These are phyloP conservation scores for Trematosphaeria pertusa DNA, from an alignment of 2,329 filamentous ascomycete genomes.

Conservation along the genomic window DNA sequence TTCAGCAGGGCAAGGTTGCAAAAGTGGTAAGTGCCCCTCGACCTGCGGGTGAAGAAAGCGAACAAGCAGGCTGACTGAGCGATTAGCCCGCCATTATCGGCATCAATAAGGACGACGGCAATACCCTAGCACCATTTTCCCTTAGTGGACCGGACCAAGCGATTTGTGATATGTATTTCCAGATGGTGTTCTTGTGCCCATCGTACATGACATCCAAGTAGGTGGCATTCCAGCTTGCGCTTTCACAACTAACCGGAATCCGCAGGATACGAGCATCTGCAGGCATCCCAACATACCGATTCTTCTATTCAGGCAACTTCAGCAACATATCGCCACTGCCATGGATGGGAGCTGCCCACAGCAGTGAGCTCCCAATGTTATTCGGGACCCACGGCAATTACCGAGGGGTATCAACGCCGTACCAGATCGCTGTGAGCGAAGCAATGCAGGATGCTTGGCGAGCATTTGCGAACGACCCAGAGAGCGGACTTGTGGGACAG, in stretches of 20 bases:
- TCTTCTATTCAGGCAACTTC: constrained; percentile 17
- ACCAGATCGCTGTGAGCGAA: constrained; percentile 31
- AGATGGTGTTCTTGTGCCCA: constrained; percentile 10
- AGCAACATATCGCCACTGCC: constrained; percentile 15
- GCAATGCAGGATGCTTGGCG: constrained; percentile 37
- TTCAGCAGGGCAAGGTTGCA: constrained; percentile 2
- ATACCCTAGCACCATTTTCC: constrained; percentile 2
- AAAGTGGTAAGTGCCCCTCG: constrained; percentile 43
- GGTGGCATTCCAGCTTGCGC: neutral
- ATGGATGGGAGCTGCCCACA: constrained; percentile 27
- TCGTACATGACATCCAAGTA: constrained; percentile 10
- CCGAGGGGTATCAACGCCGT: constrained; percentile 11
- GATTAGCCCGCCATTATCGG: constrained; percentile 33
- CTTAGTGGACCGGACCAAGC: constrained; percentile 1
- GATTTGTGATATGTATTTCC: no score
- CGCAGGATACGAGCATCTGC: constrained; percentile 1
- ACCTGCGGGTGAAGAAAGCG: neutral
- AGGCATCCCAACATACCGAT: constrained; percentile 15
- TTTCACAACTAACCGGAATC: neutral
- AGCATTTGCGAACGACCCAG: constrained; percentile 33
- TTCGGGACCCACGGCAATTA: constrained; percentile 19
- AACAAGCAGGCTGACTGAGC: neutral
- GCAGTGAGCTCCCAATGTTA: constrained; percentile 16
- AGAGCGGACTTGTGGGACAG: constrained; percentile 3
- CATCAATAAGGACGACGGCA: constrained; percentile 18